phyloP scores from a whole-genome alignment of 2,329 filamentous ascomycete species.

The Ophiostoma ips region DNA sequence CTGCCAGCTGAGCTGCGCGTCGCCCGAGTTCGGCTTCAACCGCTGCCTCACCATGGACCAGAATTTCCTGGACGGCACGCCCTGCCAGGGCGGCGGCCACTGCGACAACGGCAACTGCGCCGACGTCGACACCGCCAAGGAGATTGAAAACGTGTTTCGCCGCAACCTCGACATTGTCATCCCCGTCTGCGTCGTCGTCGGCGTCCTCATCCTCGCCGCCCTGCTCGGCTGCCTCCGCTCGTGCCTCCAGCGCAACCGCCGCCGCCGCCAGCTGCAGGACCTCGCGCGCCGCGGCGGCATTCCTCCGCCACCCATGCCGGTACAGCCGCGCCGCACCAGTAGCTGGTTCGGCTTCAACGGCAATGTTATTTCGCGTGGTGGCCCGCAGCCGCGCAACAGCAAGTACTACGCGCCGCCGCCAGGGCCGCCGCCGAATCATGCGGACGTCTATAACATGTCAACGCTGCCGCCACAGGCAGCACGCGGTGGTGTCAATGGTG shows the following conservation, averaged over 20 bases:
- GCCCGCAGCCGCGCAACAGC: not conserved
- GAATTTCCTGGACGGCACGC: conserved; percentile 86
- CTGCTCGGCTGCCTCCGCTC: conserved; percentile 53
- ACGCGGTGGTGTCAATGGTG: not conserved
- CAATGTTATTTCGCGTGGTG: not conserved
- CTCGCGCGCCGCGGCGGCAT: conserved; percentile 5
- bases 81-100: conserved; percentile 64
- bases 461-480: not conserved
- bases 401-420: not conserved
- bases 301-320: conserved; percentile 2
- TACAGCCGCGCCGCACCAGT: not conserved
- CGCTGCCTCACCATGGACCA: conserved; percentile 68
- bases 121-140: conserved; percentile 53
- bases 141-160: conserved; percentile 63
- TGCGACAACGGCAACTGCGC: conserved; percentile 69
- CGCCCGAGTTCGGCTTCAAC: conserved; percentile 49
- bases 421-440: not conserved
- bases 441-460: not conserved
- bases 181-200: conserved; percentile 58
- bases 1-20: conserved; percentile 65
- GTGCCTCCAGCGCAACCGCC: conserved; percentile 19
- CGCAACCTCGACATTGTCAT: conserved; percentile 72
- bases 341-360: conserved; percentile 4
- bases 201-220: conserved; percentile 55
- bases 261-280: conserved; percentile 3